These are phyloP conservation scores for Blastocrithidia nonstop DNA, from an alignment of 208 protist genomes.

Conservation along the genomic window DNA sequence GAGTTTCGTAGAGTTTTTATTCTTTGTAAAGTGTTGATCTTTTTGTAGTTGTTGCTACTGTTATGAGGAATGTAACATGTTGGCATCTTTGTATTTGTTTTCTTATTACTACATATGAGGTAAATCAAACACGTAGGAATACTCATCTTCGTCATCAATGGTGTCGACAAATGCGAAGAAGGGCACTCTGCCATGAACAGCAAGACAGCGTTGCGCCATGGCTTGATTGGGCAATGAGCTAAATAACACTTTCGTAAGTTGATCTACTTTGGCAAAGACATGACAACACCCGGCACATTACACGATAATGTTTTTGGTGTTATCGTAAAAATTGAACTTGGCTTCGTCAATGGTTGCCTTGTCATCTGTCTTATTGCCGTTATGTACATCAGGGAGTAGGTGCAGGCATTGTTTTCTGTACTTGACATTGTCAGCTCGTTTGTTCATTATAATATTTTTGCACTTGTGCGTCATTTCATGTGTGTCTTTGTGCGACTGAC, in stretches of 20 bases:
- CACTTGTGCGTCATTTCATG: no score
- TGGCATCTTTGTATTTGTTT: not conserved
- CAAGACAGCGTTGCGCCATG: constrained; percentile 15
- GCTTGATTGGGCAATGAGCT: constrained; percentile 3
- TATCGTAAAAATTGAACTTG: not conserved
- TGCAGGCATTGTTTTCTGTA: no score
- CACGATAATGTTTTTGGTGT: not conserved
- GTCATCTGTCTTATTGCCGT: no score
- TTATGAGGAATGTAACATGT: not conserved
- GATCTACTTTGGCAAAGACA: no score
- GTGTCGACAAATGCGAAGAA: constrained; percentile 19
- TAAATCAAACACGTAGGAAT: constrained; percentile 10
- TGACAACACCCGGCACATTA: constrained; percentile 3
- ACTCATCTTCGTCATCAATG: constrained; percentile 16
- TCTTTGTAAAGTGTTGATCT: no score
- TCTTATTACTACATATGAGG: not conserved
- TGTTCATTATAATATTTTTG: no score
- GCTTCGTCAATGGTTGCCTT: no score
- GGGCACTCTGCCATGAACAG: constrained; percentile 14
- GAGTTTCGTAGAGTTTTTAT: no score
- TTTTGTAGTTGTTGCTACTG: not conserved
- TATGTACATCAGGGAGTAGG: no score
- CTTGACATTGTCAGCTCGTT: no score
- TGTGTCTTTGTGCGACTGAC: no score
- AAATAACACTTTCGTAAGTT: no score